phyloP scores from a whole-genome alignment of 1,139 yeast species.

The Hyphopichia wangnamkhiaoensis region DNA sequence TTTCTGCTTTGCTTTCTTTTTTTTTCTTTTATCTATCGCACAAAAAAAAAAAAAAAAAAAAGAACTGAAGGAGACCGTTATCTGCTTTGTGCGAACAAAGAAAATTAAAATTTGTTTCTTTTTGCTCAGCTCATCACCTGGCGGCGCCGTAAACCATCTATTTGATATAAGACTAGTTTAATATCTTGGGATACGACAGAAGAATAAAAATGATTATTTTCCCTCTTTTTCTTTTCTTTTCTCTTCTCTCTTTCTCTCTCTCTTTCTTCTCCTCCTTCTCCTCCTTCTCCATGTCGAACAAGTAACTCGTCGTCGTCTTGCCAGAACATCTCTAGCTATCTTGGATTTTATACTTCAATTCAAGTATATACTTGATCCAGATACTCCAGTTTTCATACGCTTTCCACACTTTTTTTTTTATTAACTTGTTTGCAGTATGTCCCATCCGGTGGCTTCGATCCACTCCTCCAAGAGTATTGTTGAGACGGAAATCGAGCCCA shows the following conservation, averaged over 20 bases:
- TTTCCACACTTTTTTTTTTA: no score
- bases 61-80: neutral
- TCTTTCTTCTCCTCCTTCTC: constrained; percentile 4
- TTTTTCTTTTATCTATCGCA: neutral
- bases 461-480: constrained; percentile 1
- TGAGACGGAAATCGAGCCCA: neutral
- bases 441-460: neutral
- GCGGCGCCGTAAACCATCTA: no score
- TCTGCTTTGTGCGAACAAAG: neutral
- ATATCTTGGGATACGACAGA: no score
- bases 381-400: no score
- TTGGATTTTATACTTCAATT: no score
- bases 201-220: no score
- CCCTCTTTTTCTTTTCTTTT: constrained; percentile 2
- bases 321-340: neutral
- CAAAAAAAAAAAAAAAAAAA: no score
- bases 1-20: neutral
- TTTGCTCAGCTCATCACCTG: neutral
- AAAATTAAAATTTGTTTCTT: constrained; percentile 1
- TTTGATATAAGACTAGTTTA: no score
- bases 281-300: constrained; percentile 5
- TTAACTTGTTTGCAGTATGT: neutral
- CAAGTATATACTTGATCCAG: no score
- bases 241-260: constrained; percentile 2
- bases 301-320: neutral